Evolutionary conservation across 331 rosid genomes (phyloP), one percentile per base, ranked within the genome.

Genomic region (Spiraea crenata): DNA sequence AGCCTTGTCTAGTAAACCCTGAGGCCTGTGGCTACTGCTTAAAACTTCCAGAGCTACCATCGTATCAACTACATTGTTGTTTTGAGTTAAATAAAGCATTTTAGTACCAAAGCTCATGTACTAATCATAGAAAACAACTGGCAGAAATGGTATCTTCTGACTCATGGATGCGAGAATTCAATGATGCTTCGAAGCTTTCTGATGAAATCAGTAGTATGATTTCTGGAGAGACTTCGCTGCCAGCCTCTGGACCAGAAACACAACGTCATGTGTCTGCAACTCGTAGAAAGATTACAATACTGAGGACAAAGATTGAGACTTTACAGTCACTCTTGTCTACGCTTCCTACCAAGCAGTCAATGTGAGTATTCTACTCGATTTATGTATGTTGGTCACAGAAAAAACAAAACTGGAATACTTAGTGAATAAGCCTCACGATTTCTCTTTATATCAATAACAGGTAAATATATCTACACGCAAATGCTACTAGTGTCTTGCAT

Each of bases 221-320:
- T 56, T 67, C 81, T 64, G 79, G 61, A 19, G 71, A 68, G 71
- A 71, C 69, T 73, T 81, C 85, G 38, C 31, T 67, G 76, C 79
- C 81, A 20, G 64, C 74, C 44, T 71, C 85, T 74, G 85, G 85
- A 72, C 83, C 83, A 12, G 81, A 80, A 71, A 76, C 74, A 38
- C 85, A 74, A 35, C 83, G 88, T 42, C 83, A 80, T 59, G 41
- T 82, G 34, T 80, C 85, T 9, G 73, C 77, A 8, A 73, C 79
- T 57, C 80, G 83, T 49, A 80, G 85, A 80, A 84, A 84, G 77
- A 70, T 78, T 60, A 80, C 85, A 34, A 84, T 84, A 39, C 71
- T 84, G 14, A 74, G 85, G 73, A 80, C 83, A 31, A 84, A 72
- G 67, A 52, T 84, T 48, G 85, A 84, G 76, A 79, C 74, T 75